phyloP scores from a whole-genome alignment of 177 flowering plant species.

The Tripterygium wilfordii region DNA sequence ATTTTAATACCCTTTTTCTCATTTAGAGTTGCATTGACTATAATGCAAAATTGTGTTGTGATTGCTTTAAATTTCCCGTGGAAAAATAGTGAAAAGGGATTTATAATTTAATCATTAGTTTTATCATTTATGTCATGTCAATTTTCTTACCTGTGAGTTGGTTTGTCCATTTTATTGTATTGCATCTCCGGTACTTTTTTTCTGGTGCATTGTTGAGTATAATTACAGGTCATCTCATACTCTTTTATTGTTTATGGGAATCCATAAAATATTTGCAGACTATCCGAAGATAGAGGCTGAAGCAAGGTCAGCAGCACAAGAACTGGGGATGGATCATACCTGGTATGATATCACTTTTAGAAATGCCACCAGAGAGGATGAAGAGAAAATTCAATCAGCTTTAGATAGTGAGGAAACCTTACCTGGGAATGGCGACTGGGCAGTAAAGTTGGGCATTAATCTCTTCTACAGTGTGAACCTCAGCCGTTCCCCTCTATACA shows the following conservation, averaged over 20 bases:
- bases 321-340: constrained; percentile 40
- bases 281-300: constrained; percentile 73
- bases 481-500: constrained; percentile 82
- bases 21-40: too few relatives aligned
- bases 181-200: too few relatives aligned
- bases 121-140: too few relatives aligned
- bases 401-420: constrained; percentile 64
- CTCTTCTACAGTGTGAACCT: constrained; percentile 81
- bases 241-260: background rate
- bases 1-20: too few relatives aligned
- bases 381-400: constrained; percentile 50
- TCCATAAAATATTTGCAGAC: constrained; percentile 38
- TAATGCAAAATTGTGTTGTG: too few relatives aligned
- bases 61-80: too few relatives aligned
- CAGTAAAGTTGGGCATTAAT: constrained; percentile 88
- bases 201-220: too few relatives aligned
- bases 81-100: too few relatives aligned
- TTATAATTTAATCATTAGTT: too few relatives aligned
- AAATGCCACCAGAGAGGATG: constrained; percentile 60
- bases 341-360: constrained; percentile 71
- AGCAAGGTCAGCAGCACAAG: constrained; percentile 69
- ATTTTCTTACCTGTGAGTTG: too few relatives aligned
- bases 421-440: constrained; percentile 87
- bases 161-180: too few relatives aligned
- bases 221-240: constrained; percentile 2